Evolutionary conservation across 202 grass and related monocot genomes (phyloP).

Genomic region (Hordeum pubiflorum): DNA sequence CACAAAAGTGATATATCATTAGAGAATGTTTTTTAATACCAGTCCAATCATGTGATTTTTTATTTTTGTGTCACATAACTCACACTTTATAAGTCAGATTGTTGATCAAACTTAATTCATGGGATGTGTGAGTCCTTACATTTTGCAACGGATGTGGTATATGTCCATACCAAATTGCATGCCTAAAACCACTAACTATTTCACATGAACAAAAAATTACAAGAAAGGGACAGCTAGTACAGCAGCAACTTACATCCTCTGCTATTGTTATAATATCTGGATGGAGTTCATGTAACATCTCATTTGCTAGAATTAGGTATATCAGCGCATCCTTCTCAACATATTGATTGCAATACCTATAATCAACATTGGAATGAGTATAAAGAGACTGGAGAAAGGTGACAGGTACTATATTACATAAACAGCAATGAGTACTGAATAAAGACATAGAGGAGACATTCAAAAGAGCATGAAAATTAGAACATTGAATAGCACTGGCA

Average conservation of each 20-base stretch:
- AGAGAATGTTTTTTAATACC: neutral
- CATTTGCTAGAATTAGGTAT: constrained; percentile 89
- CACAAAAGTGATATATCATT: neutral
- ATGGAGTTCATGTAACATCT: constrained; percentile 96
- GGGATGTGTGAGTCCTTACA: neutral
- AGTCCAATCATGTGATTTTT: neutral
- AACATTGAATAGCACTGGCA: constrained; percentile 8
- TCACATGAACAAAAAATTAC: constrained; percentile 8
- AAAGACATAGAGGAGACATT: neutral
- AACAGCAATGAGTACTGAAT: neutral
- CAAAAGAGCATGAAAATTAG: constrained; percentile 23
- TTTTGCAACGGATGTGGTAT: neutral
- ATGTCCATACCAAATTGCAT: neutral
- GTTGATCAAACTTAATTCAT: neutral
- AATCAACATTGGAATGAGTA: constrained; percentile 23
- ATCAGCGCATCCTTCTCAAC: constrained; percentile 83
- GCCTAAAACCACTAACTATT: neutral
- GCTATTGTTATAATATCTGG: constrained; percentile 95
- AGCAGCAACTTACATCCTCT: constrained; percentile 67
- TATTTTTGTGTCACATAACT: neutral
- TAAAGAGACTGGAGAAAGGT: neutral
- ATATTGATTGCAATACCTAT: constrained; percentile 87
- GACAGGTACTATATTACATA: neutral
- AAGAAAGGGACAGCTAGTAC: neutral
- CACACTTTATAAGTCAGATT: neutral